These are phyloP conservation scores for Zancudomyces culisetae DNA, from an alignment of 371 early-diverging fungal species.

Conservation along the genomic window DNA sequence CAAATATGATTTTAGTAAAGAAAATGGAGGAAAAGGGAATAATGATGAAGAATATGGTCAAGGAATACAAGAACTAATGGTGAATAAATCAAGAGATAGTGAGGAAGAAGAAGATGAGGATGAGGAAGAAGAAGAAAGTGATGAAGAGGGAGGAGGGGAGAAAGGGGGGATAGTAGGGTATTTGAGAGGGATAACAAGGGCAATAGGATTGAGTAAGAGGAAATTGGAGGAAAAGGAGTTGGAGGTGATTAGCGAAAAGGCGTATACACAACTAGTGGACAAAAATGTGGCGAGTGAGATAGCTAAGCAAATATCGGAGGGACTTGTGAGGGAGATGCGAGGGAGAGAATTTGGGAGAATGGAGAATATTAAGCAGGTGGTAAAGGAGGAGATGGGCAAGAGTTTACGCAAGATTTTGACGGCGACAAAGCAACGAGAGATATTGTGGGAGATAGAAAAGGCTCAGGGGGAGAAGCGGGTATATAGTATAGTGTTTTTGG, in stretches of 20 bases:
- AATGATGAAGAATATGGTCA: conserved; percentile 12
- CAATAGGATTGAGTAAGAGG: conserved; percentile 22
- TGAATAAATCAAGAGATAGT: conserved; percentile 36
- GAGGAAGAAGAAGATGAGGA: conserved; percentile 31
- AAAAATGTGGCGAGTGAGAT: conserved; percentile 91
- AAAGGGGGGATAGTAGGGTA: conserved; percentile 3
- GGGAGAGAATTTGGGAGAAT: conserved; percentile 63
- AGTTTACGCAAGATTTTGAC: conserved; percentile 75
- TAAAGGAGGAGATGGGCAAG: conserved; percentile 60
- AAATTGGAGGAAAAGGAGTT: conserved; percentile 27
- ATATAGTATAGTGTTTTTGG: conserved; percentile 88
- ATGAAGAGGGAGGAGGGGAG: not conserved
- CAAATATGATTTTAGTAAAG: conserved; percentile 40
- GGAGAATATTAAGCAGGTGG: conserved; percentile 41
- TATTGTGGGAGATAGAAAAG: conserved; percentile 77
- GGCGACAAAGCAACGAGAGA: conserved; percentile 81
- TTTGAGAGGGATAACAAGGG: conserved; percentile 11
- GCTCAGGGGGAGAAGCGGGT: conserved; percentile 52
- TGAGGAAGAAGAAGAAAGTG: conserved; percentile 4
- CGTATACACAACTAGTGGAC: conserved; percentile 76
- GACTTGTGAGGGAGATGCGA: conserved; percentile 49
- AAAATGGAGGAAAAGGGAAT: conserved; percentile 9
- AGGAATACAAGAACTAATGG: conserved; percentile 28
- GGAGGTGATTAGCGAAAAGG: conserved; percentile 36
- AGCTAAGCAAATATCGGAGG: conserved; percentile 63